Evolutionary conservation across 345 rosid genomes (phyloP), one percentile per base, ranked within the genome.

Genomic region (Syzygium jambos): DNA sequence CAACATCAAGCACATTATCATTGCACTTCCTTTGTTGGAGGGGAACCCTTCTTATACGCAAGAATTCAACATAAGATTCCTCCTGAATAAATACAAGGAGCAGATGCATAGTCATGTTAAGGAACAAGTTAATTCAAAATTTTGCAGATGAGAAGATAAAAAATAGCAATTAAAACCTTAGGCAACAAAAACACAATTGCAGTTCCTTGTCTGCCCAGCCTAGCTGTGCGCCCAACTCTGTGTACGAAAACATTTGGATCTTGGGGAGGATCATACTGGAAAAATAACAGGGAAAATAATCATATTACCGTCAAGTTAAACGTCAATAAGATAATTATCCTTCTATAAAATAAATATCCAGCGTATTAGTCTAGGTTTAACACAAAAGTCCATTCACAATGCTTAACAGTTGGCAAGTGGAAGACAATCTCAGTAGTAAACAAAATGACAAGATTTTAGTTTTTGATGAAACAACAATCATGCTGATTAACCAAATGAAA

Each of bases 181-280:
- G 96, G 97, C 51, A 94, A 88, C 82, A 98, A 92, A 87, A 96
- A 94, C 78, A 94, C 95, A 55, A 95, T 90, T 27, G 98, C 92
- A 86, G 86, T 92, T 87, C 99, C 99, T 92, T 95, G 92, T 91
- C 94, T 93, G 86, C 99, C 98, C 92, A 96, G 84, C 63, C 98
- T 93, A 91, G 99, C 99, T 91, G 98, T 94, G 91, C 98, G 93
- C 23, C 99, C 99, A 16, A 95, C 99, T 86, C 99, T 93, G 88
- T 98, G 99, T 89, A 93, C 68, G 91, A 98, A 98, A 88, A 95
- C 96, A 91, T 93, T 94, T 68, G 98, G 97, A 93, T 96, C 97
- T 90, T 98, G 98, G 51, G 98, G 98, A 61, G 99, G 98, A 87
- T 98, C 99, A 90, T 93, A 96, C 98, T 96, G 94, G 92, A 89